A percentile compares a stretch with the other conserved stretches of the same genome.
phyloP scores from a whole-genome alignment of 192 early-diverging fungal species.

The Gamsiella multidivaricata region DNA sequence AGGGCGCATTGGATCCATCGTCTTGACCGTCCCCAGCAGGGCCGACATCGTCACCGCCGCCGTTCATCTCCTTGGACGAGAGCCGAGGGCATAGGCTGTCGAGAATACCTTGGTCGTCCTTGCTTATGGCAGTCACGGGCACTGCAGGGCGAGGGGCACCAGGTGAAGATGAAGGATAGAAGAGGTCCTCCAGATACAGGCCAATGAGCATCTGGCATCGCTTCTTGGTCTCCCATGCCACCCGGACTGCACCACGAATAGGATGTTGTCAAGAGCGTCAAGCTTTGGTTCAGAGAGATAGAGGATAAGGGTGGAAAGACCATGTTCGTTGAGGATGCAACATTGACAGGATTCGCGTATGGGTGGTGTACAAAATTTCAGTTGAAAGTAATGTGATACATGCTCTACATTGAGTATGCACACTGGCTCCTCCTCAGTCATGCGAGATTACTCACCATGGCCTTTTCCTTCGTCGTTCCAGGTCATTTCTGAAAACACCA shows the following conservation, averaged over 20 bases:
- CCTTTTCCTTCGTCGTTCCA: not conserved
- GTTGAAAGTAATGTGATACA: constrained; percentile 5
- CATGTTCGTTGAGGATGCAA: constrained; percentile 22
- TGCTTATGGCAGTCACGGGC: too few species aligned
- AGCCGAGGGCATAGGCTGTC: too few species aligned
- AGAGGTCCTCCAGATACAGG: constrained; percentile 7
- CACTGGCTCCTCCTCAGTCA: not conserved
- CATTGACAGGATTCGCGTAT: constrained; percentile 6
- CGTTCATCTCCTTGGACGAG: too few species aligned
- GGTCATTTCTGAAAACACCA: constrained; percentile 7
- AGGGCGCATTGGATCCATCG: too few species aligned
- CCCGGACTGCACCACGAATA: constrained; percentile 12
- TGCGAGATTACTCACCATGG: not conserved
- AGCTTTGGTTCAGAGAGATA: constrained; percentile 21
- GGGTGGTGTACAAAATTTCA: constrained; percentile 20
- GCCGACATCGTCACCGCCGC: too few species aligned
- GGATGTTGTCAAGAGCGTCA: constrained; percentile 20
- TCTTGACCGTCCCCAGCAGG: too few species aligned
- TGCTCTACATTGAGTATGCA: not conserved
- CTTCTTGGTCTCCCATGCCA: not conserved
- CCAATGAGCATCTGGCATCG: constrained; percentile 7
- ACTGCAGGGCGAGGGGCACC: not conserved
- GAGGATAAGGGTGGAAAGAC: constrained; percentile 15
- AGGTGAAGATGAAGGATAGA: constrained; percentile 1
- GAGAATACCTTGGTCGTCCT: too few species aligned